phyloP scores from a whole-genome alignment of 257 asterid genomes.

The Solanum sejunctum region DNA sequence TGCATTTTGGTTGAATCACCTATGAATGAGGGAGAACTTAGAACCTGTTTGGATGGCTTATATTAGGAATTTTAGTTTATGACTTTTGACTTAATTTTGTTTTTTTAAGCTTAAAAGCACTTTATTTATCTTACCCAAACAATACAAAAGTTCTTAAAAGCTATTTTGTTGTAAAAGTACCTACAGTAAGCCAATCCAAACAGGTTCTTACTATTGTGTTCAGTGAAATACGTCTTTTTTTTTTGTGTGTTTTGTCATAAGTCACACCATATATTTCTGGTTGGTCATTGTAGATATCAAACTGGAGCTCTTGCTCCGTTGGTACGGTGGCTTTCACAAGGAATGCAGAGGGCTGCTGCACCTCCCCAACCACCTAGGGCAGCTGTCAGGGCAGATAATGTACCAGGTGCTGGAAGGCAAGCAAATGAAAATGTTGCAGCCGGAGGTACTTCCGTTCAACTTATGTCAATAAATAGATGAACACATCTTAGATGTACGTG shows the following conservation, averaged over 20 bases:
- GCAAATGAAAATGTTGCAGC: conserved; percentile 53
- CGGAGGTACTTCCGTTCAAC: conserved; percentile 30
- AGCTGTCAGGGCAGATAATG: conserved; percentile 48
- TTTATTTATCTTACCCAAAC: neutral
- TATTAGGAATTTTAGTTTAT: neutral
- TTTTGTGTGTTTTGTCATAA: neutral
- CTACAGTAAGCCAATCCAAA: neutral
- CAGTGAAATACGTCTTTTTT: neutral
- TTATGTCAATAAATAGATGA: neutral
- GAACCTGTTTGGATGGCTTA: neutral
- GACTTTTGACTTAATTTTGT: neutral
- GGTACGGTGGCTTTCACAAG: conserved; percentile 89
- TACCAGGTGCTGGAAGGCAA: conserved; percentile 44
- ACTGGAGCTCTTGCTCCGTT: conserved; percentile 97
- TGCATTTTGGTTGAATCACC: neutral
- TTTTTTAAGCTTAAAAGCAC: neutral
- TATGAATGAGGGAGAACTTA: neutral
- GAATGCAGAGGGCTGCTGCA: conserved; percentile 87
- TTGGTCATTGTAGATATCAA: conserved; percentile 57
- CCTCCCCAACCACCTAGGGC: conserved; percentile 74
- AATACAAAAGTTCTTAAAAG: neutral
- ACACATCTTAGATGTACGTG: neutral
- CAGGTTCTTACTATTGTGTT: neutral
- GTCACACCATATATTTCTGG: neutral
- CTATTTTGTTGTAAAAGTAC: neutral